Evolutionary conservation across 306 rosid species (phyloP).

Genomic region (Pyrus communis): DNA sequence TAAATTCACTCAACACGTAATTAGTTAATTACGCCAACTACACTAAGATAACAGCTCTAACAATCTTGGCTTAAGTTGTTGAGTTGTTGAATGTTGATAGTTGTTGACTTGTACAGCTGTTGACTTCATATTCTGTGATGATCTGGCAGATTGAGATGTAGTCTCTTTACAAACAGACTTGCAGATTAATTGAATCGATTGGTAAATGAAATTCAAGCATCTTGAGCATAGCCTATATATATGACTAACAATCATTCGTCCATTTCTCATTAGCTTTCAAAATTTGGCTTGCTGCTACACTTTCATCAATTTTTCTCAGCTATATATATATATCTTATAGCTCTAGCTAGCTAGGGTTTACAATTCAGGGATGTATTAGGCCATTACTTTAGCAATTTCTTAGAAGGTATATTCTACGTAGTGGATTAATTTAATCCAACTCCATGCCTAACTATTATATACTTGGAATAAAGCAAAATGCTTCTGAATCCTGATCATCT

Average conservation of each 20-base stretch:
- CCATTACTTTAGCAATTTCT: background rate
- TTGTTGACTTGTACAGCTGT: background rate
- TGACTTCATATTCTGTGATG: background rate
- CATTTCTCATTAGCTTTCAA: background rate
- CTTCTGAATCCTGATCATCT: conserved; percentile 2
- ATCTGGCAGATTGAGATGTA: background rate
- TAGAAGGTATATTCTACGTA: background rate
- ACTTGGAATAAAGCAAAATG: conserved; percentile 8
- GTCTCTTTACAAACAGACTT: background rate
- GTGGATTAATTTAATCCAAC: background rate
- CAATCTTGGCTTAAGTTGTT: background rate
- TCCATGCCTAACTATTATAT: too few species aligned
- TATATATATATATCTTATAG: background rate
- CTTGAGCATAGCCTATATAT: background rate
- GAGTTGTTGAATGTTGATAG: background rate
- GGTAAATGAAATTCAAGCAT: background rate
- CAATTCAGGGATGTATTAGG: background rate
- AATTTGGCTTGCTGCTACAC: background rate
- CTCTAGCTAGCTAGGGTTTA: background rate
- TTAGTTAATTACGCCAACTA: too few species aligned
- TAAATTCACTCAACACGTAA: background rate
- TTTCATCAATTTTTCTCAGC: background rate
- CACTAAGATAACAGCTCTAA: background rate
- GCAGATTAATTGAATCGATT: background rate
- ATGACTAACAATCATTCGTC: background rate